Conservation (phyloP, 495 filamentous ascomycete genomes). For the Neurospora sp. region DNA sequence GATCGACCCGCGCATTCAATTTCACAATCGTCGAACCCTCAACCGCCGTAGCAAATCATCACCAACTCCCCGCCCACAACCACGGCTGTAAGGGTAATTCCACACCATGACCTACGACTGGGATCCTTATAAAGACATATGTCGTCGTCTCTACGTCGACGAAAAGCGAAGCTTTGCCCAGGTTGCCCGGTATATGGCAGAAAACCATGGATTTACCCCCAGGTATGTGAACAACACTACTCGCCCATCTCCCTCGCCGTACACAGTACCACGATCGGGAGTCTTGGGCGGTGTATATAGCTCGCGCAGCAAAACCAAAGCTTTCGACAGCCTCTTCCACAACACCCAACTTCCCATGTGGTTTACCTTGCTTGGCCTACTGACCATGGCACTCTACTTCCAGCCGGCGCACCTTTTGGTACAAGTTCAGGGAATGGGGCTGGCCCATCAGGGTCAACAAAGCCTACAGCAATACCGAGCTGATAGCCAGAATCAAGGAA, state of each 20-base stretch:
- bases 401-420: slow-evolving; percentile 66
- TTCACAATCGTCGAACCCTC: neutral
- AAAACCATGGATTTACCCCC: slow-evolving; percentile 50
- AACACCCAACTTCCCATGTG: neutral
- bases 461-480: slow-evolving; percentile 52
- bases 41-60: neutral
- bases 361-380: slow-evolving; percentile 2
- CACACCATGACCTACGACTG: slow-evolving; percentile 62
- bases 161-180: slow-evolving; percentile 60
- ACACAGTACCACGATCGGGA: slow-evolving; percentile 8
- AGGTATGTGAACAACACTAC: slow-evolving; percentile 36
- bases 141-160: slow-evolving; percentile 62
- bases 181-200: slow-evolving; percentile 53
- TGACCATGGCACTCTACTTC: slow-evolving; percentile 3
- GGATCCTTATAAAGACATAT: slow-evolving; percentile 58
- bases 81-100: neutral
- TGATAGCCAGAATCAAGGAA: slow-evolving; percentile 59
- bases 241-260: slow-evolving; percentile 3
- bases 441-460: slow-evolving; percentile 67
- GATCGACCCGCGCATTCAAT: neutral
- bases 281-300: neutral
- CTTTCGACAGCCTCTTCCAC: neutral
- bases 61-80: neutral
- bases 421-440: slow-evolving; percentile 65
- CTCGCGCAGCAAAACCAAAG: neutral